These are phyloP conservation scores for Tricholoma flavovirens DNA, from an alignment of 768 basidiomycete genomes.

Conservation along the genomic window DNA sequence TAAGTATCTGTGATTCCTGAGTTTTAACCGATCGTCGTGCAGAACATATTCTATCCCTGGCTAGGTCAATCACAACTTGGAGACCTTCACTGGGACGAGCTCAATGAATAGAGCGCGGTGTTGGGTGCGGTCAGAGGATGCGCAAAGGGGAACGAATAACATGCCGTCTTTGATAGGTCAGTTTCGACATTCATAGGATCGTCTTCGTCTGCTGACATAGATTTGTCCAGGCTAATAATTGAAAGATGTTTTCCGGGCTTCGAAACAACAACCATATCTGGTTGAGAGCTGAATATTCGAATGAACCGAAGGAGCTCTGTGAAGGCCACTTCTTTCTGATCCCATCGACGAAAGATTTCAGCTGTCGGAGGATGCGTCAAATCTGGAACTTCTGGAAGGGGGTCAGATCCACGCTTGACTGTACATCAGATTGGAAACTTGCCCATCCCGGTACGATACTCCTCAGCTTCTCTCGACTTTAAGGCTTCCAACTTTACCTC, in stretches of 20 bases:
- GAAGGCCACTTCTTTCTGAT: conserved; percentile 68
- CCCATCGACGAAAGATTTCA: conserved; percentile 70
- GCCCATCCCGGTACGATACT: conserved; percentile 82
- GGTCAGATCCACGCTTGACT: conserved; percentile 3
- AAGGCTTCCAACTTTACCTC: conserved; percentile 66
- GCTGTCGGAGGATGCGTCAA: conserved; percentile 69
- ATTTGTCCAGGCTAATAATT: conserved; percentile 14
- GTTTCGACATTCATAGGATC: neutral
- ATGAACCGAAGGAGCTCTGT: conserved; percentile 70
- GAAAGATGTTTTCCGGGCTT: conserved; percentile 53
- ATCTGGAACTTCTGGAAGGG: conserved; percentile 63
- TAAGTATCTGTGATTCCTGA: too few relatives aligned
- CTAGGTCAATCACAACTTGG: too few relatives aligned
- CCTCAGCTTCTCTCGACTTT: conserved; percentile 61
- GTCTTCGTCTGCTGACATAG: neutral
- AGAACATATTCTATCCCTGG: too few relatives aligned
- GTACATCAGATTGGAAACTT: conserved; percentile 18
- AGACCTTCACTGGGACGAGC: too few relatives aligned
- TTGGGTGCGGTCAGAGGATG: neutral
- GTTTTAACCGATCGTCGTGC: too few relatives aligned
- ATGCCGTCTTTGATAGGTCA: neutral
- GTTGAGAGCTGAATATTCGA: conserved; percentile 59
- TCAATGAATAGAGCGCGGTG: neutral
- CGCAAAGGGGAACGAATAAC: neutral
- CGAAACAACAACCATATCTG: conserved; percentile 44